Evolutionary conservation across 2,329 filamentous ascomycete species (phyloP).

Genomic region (Ophiostoma montium): DNA sequence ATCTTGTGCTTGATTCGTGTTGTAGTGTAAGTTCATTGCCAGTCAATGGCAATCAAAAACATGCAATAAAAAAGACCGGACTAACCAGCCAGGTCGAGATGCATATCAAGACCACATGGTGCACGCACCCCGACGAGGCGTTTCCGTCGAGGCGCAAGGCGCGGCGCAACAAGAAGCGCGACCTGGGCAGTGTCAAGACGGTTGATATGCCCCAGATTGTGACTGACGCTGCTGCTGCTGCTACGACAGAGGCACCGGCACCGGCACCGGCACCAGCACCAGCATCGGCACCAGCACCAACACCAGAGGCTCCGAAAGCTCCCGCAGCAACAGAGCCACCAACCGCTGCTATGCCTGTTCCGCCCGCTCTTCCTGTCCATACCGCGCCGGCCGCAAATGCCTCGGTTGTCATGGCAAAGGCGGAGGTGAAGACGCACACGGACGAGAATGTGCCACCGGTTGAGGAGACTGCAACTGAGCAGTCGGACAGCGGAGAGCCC

Average conservation of each 20-base stretch:
- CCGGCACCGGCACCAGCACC: not conserved
- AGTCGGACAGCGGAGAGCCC: not conserved
- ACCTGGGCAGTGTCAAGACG: conserved; percentile 21
- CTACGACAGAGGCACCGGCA: not conserved
- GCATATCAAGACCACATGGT: not conserved
- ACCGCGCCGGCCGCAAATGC: not conserved
- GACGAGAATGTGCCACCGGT: not conserved
- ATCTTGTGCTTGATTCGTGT: no score
- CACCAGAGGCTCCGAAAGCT: not conserved
- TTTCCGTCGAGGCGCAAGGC: conserved; percentile 33
- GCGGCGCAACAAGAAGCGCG: conserved; percentile 28
- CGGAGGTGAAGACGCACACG: not conserved
- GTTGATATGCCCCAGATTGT: conserved; percentile 22
- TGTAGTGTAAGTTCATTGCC: no score
- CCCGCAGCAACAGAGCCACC: conserved; percentile 5
- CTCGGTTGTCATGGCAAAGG: not conserved
- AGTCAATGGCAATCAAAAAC: no score
- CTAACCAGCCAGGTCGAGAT: no score
- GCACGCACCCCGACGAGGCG: conserved; percentile 32
- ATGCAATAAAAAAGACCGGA: no score
- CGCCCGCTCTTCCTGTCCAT: conserved; percentile 30
- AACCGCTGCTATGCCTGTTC: conserved; percentile 24
- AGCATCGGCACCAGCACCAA: no score
- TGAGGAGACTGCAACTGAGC: not conserved
- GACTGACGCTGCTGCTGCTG: not conserved